Percentiles rank a stretch among this genome's conserved stretches.
Conservation (phyloP, 345 rosid species). For the Rhodamnia rubescens region DNA sequence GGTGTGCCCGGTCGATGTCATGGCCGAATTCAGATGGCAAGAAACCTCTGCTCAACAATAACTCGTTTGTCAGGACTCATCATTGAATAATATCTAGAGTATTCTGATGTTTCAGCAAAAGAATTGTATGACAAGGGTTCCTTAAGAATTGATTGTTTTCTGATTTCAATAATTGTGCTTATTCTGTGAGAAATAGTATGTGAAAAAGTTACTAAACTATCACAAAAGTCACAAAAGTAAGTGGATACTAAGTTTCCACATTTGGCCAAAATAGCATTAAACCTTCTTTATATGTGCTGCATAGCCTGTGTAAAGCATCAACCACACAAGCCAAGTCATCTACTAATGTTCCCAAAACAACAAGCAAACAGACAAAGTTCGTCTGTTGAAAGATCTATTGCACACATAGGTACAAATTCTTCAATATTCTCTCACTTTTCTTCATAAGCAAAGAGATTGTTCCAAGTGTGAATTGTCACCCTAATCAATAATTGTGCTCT, state of each 20-base stretch:
- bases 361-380: not conserved
- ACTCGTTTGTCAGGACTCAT: not conserved
- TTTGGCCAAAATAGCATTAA: not conserved
- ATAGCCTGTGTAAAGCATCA: not conserved
- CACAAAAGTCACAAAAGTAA: not conserved
- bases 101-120: not conserved
- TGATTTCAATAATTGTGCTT: not conserved
- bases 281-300: no score
- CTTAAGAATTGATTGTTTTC: not conserved
- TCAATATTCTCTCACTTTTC: not conserved
- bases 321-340: not conserved
- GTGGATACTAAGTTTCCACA: not conserved
- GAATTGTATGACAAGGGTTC: not conserved
- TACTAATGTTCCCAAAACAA: not conserved
- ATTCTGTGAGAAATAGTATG: not conserved
- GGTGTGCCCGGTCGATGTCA: conserved; percentile 47
- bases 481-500: not conserved
- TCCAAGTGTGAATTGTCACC: not conserved
- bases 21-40: conserved; percentile 73
- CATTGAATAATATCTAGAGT: not conserved
- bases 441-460: not conserved
- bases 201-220: not conserved
- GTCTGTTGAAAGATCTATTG: not conserved
- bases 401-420: not conserved
- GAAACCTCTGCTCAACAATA: conserved; percentile 27